Conservation (phyloP, 139 green algal genomes). For the Nannochloris sp. region DNA sequence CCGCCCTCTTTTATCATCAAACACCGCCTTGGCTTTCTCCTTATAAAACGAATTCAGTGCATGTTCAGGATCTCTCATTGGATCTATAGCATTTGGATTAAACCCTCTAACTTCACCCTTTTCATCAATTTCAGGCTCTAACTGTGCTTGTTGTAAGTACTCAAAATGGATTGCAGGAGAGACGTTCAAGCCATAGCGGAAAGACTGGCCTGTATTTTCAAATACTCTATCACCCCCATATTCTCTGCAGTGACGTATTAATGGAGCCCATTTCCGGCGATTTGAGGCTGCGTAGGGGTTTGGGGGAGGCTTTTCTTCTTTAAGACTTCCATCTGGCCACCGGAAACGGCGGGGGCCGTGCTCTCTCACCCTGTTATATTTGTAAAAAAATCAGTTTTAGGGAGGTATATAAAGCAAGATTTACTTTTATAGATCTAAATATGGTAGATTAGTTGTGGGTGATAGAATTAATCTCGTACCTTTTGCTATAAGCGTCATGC, state of each 20-base stretch:
- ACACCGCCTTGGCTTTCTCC: constrained; percentile 4
- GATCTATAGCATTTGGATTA: neutral
- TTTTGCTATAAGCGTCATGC: constrained; percentile 2
- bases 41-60: constrained; percentile 26
- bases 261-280: constrained; percentile 15
- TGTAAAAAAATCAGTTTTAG: too few relatives aligned
- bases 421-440: neutral
- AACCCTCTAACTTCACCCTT: neutral
- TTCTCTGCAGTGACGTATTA: constrained; percentile 22
- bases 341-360: constrained; percentile 17
- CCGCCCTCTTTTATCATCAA: constrained; percentile 6
- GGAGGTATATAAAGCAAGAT: too few relatives aligned
- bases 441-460: neutral
- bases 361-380: constrained; percentile 9
- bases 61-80: constrained; percentile 20
- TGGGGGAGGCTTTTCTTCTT: constrained; percentile 4
- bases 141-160: neutral
- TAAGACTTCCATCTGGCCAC: constrained; percentile 27
- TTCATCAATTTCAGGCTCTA: constrained; percentile 12
- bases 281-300: constrained; percentile 20
- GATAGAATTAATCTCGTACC: neutral
- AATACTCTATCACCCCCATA: constrained; percentile 20
- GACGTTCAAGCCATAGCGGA: constrained; percentile 18
- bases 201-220: constrained; percentile 6
- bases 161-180: neutral